Base-by-base conservation (phyloP, 257 asterid species). In the Rubia yunnanensis region DNA sequence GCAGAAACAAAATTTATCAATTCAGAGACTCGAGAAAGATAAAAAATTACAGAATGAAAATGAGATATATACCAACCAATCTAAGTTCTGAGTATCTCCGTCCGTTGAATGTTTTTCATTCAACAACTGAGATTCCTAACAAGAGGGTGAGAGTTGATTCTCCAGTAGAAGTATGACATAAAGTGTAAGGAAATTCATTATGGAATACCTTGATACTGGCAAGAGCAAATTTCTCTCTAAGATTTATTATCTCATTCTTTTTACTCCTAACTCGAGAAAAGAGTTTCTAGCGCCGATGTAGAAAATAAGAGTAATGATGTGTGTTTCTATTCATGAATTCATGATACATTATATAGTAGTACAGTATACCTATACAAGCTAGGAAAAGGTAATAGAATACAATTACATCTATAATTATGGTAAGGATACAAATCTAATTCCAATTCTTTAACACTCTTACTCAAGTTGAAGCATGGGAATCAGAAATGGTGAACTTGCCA, bases 61-160 rank as follows among this genome's bases (percentile, higher is more conserved):
- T 34, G 0, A 20, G 27, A 15, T 9, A 22, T 67, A n/a, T n/a
- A 80, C 86, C 44, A 61, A 92, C 97, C 96, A 92, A 71, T 69
- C 96, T 88, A 74, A 92, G 78, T 80, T 92, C 98, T 5, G 97
- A 80, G 76, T 89, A 87, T 70, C 83, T 85, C 78, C 84, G 82
- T 89, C 96, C 34, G 87, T 82, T 58, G 85, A 49, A 79, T 77
- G 83, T 74, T 89, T 92, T 72, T 92, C 98, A 66, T 84, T 92
- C 82, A 89, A 66, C 83, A 80, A 58, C 76, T 85, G 91, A 23
- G 92, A 84, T 76, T 89, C 92, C 98, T 92, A 77, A 74, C 66
- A 70, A 57, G 48, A 63, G 13, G 65, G 48, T 26, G 27, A 64
- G 61, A 26, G 53, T 54, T 24, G 24, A 60, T 56, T 35, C 15